Conservation (phyloP, 768 basidiomycete genomes). For the Lactarius hatsudake region DNA sequence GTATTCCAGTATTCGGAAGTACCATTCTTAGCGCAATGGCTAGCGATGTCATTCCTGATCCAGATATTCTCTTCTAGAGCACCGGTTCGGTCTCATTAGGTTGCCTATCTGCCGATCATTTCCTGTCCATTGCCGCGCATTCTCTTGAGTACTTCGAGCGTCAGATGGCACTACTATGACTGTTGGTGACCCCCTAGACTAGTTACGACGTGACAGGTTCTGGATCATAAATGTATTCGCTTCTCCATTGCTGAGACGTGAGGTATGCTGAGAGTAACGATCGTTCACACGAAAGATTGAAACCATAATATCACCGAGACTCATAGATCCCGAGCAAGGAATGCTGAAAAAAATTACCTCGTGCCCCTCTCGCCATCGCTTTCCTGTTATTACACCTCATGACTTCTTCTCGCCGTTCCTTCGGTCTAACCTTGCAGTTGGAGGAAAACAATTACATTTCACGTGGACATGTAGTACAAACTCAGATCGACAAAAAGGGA, state of each 20-base stretch:
- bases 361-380: background rate
- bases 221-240: background rate
- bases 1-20: background rate
- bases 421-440: background rate
- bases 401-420: background rate
- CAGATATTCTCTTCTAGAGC: background rate
- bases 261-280: background rate
- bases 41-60: background rate
- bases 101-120: background rate
- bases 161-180: background rate
- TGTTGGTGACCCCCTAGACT: background rate
- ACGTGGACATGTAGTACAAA: slow-evolving; percentile 18
- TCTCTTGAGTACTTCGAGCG: background rate
- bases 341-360: background rate
- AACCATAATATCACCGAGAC: background rate
- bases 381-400: background rate
- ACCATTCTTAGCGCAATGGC: background rate
- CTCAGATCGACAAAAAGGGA: slow-evolving; percentile 23
- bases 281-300: background rate
- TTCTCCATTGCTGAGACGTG: background rate
- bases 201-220: background rate
- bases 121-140: background rate
- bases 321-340: background rate
- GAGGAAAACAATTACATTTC: slow-evolving; percentile 20
- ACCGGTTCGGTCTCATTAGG: background rate